Percentiles rank a stretch among this genome's conserved stretches.
Conservation (phyloP, 1,284 basidiomycete genomes). For the Quambalaria eucalypti region DNA sequence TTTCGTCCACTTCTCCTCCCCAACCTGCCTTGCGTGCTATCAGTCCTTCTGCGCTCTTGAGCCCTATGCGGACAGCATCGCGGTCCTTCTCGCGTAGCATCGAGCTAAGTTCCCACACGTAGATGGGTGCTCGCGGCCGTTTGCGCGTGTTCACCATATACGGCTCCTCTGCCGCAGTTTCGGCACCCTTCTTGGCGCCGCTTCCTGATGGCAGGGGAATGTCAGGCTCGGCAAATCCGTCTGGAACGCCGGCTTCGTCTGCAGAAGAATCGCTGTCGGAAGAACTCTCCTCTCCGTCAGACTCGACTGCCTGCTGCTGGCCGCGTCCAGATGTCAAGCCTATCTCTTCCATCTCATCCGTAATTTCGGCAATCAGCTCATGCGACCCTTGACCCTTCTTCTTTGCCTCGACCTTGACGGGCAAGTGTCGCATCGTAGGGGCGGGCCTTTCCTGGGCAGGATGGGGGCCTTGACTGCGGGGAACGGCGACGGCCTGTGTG, state of each 20-base stretch:
- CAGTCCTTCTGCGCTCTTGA: background rate
- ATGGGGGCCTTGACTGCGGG: background rate
- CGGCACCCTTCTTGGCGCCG: background rate
- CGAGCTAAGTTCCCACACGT: constrained; percentile 45
- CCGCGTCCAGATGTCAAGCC: too few species aligned
- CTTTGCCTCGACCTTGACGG: too few species aligned
- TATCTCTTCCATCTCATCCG: too few species aligned
- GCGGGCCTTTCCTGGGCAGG: background rate
- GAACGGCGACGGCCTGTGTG: background rate
- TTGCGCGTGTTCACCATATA: constrained; percentile 17
- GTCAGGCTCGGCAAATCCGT: background rate
- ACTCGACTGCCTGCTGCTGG: background rate
- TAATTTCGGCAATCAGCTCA: too few species aligned
- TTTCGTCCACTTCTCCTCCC: constrained; percentile 59
- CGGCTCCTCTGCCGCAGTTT: constrained; percentile 3
- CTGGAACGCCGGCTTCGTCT: background rate
- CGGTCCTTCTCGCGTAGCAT: constrained; percentile 29
- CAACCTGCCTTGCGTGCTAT: background rate
- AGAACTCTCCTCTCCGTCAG: background rate
- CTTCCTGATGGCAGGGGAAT: background rate
- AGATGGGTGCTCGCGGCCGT: constrained; percentile 40
- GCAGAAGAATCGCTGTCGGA: constrained; percentile 6
- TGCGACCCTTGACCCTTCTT: too few species aligned
- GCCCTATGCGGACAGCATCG: constrained; percentile 1
- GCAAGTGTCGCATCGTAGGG: background rate